These are phyloP conservation scores for Suhomyces bribrorum DNA, from an alignment of 1,139 yeast species.

Conservation along the genomic window DNA sequence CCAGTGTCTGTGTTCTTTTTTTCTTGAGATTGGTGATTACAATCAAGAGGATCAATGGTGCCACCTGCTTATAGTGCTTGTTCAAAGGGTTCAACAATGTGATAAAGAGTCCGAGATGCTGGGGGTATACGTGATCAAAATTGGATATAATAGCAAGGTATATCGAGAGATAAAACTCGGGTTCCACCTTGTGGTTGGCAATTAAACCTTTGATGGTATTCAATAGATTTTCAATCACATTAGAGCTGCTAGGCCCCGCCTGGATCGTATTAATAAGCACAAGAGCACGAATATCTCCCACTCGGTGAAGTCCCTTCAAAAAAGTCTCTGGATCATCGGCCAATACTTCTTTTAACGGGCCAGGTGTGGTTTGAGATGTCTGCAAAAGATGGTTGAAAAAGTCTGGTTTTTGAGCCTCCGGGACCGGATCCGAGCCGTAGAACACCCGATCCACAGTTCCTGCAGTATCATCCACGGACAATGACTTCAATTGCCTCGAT, in stretches of 20 bases:
- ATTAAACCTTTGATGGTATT: slow-evolving; percentile 6
- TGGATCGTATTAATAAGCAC: slow-evolving; percentile 6
- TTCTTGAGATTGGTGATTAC: slow-evolving; percentile 26
- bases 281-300: slow-evolving; percentile 19
- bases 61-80: slow-evolving; percentile 13
- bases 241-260: slow-evolving; percentile 6
- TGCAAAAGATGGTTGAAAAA: not conserved
- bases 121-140: slow-evolving; percentile 22
- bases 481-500: too few relatives aligned
- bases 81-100: slow-evolving; percentile 21
- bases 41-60: slow-evolving; percentile 27
- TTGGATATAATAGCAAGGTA: slow-evolving; percentile 23
- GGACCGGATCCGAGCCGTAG: not conserved
- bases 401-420: not conserved
- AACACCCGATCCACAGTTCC: too few relatives aligned
- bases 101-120: slow-evolving; percentile 29
- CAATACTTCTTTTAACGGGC: slow-evolving; percentile 20
- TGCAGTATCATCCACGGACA: too few relatives aligned
- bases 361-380: slow-evolving; percentile 18
- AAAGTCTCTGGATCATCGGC: slow-evolving; percentile 22
- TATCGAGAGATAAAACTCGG: slow-evolving; percentile 18
- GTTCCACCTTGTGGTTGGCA: slow-evolving; percentile 2
- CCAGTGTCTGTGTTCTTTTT: slow-evolving; percentile 17
- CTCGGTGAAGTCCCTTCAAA: slow-evolving; percentile 18
- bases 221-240: slow-evolving; percentile 9